These are phyloP conservation scores for Boletus huronensis DNA, from an alignment of 768 basidiomycete genomes.

Conservation along the genomic window DNA sequence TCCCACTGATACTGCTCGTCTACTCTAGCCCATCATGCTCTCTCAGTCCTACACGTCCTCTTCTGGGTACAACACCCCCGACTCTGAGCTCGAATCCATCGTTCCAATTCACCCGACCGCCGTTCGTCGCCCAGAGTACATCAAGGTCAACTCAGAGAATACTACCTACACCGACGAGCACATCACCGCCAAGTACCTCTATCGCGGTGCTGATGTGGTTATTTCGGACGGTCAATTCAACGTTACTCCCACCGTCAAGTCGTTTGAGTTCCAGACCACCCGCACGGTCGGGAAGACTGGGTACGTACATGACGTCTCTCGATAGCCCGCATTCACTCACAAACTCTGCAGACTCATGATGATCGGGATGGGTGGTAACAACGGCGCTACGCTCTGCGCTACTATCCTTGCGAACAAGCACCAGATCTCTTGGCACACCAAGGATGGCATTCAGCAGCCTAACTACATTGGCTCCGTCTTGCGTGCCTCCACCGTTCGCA, in stretches of 20 bases:
- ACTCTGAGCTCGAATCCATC: constrained; percentile 65
- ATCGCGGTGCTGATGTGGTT: constrained; percentile 72
- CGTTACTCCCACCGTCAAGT: constrained; percentile 74
- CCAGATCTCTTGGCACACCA: constrained; percentile 93
- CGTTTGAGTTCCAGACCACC: constrained; percentile 89
- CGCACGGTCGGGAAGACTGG: constrained; percentile 88
- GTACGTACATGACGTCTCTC: constrained; percentile 45
- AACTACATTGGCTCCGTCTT: constrained; percentile 98
- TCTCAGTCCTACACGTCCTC: constrained; percentile 43
- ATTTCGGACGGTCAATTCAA: constrained; percentile 71
- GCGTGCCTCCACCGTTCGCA: constrained; percentile 90
- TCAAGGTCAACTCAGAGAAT: constrained; percentile 80
- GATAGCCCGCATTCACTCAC: not conserved
- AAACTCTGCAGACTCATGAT: constrained; percentile 53
- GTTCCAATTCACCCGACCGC: constrained; percentile 83
- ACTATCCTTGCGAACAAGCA: constrained; percentile 96
- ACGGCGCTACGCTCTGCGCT: constrained; percentile 89
- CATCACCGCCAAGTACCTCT: constrained; percentile 78
- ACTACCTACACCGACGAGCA: constrained; percentile 77
- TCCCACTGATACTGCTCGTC: constrained; percentile 35
- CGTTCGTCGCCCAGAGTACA: constrained; percentile 66
- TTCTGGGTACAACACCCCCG: constrained; percentile 73
- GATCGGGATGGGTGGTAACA: constrained; percentile 97
- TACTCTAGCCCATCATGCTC: constrained; percentile 43
- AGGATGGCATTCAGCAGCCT: constrained; percentile 85